Percentiles rank a stretch among this genome's conserved stretches.
Conservation (phyloP, 2,329 filamentous ascomycete species). For the Pseudocercospora macadamiae region DNA sequence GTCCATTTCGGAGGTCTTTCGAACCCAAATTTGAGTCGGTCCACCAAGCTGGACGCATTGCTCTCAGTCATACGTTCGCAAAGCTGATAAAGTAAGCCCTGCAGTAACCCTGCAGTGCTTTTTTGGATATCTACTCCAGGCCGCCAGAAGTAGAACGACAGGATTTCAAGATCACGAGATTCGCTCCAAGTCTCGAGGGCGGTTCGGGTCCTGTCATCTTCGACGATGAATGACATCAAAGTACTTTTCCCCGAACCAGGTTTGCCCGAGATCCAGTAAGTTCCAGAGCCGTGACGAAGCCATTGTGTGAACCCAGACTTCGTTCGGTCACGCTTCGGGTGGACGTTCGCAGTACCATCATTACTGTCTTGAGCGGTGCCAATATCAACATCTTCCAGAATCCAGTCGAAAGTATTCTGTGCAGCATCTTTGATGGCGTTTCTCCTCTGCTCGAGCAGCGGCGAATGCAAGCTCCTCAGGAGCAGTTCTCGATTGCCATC, state of each 20-base stretch:
- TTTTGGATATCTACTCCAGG: conserved; percentile 19
- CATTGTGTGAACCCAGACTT: background rate
- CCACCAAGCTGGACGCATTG: no score
- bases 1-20: no score
- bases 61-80: no score
- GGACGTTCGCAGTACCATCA: no score
- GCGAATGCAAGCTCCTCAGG: background rate
- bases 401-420: background rate
- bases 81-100: no score
- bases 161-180: background rate
- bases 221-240: conserved; percentile 11
- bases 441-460: background rate
- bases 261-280: conserved; percentile 15
- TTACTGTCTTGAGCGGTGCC: background rate
- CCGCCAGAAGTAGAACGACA: conserved; percentile 23
- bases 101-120: conserved; percentile 14
- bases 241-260: conserved; percentile 20
- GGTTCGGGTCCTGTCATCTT: background rate
- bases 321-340: background rate
- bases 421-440: background rate
- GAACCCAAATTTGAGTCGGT: no score
- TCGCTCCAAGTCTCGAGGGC: background rate
- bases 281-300: background rate
- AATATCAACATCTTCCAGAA: background rate
- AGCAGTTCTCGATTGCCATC: background rate